Base-by-base conservation (phyloP, 208 protist genomes). In the Leishmania braziliensis region DNA sequence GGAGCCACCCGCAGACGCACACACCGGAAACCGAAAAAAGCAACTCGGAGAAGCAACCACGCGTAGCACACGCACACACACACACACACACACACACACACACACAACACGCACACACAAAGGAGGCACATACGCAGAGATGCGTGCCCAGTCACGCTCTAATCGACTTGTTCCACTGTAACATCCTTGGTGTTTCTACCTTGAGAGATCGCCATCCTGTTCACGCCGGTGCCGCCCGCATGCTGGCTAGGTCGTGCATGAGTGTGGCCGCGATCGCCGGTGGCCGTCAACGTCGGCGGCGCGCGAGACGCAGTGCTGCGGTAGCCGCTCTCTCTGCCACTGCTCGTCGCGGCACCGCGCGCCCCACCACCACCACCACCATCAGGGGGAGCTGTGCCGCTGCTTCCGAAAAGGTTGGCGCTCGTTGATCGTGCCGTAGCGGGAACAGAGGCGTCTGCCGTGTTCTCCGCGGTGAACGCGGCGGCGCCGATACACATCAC, bases 401-500 rank as follows among this genome's bases (percentile, higher is more conserved):
- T 54, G 71, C 29, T 58, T 50, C 18, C 51, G 71, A 4, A 20
- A 56, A 23, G 23, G 29, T 33, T 66, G 77, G 23, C 60, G 36
- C 70, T 50, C 50, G 56, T 54, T 36, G 77, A 51, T n/a, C 36
- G 68, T 29, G 68, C 39, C 23, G 76, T n/a, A 39, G 76, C 20
- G n/a, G 63, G 16, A 66, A 18, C 65, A 8, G 65, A 26, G 8
- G 60, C 58, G 10, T 23, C 62, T 26, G 18, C 9, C 5, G 65
- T 43, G 9, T 53, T 74, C 3, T 71, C 83, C n/a, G 46, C n/a
- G 60, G 23, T 1, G 56, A 54, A 26, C 18, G 76, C 1, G 1
- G 66, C 29, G 43, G 63, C 39, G 6, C 83, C 73, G n/a, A 81
- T 70, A 46, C 83, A 86, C 60, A 81, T 70, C 26, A 82, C 39